Base-by-base conservation (phyloP, 1,284 basidiomycete genomes). In the Fomitopsis pinicola region DNA sequence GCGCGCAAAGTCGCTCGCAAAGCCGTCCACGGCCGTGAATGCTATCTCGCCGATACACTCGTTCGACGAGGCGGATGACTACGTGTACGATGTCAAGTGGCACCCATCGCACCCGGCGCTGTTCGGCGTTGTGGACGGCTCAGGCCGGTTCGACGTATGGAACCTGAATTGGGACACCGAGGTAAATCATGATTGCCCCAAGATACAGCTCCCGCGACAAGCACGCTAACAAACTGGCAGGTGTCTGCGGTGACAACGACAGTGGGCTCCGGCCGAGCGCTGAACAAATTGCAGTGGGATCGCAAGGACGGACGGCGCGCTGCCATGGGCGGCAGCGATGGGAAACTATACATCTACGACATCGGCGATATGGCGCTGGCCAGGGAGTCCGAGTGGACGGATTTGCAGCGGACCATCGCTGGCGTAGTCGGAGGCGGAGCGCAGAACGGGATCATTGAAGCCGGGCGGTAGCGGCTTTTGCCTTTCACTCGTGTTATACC, bases 71-170 rank as follows among this genome's bases (percentile, higher is more conserved):
- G 90, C 94, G 12, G 94, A 95, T 73, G 97, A 99, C 73, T 98
- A 98, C 72, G 94, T 99, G n/a, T 98, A 97, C 76, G 97, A 98
- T 76, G 95, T 95, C 55, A 91, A 89, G 72, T 99, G 97, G 97
- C 96, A 98, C 73, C 95, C 96, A 1, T 80, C 86, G 30, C 96
- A 99, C 74, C 97, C 97, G 4, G 94, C 95, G 0, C 64, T 97
- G 48, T 99, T 99, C 73, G 97, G 92, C 15, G 88, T 87, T 4
- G 97, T 95, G 1, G 96, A 99, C 73, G 97, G 95, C 0, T 90
- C 91, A 2, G 97, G 97, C 38, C 91, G 90, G 71, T 95, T 99
- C 75, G 95, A 98, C 72, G 70, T 99, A 53, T 99, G 95, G 94
- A 97, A 99, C 75, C 76, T 99, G 70, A 98, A 98, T 73, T 76